phyloP scores from a whole-genome alignment of 148 eudicot species.

The Tetragonia tetragonoides region DNA sequence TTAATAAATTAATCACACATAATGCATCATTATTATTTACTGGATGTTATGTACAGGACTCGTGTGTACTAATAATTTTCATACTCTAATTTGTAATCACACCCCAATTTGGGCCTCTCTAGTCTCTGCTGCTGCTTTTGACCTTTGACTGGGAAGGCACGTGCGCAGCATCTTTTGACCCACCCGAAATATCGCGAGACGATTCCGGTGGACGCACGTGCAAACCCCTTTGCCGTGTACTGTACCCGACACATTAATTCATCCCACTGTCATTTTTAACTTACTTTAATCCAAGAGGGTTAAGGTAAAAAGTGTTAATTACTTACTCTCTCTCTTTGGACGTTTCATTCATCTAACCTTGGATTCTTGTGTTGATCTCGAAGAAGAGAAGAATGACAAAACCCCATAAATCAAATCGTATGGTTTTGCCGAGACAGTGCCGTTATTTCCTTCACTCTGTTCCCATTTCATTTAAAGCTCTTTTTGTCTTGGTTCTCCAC shows the following conservation, averaged over 20 bases:
- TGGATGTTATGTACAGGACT: no score
- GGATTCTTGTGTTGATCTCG: conserved; percentile 27
- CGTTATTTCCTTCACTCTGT: conserved; percentile 37
- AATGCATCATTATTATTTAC: no score
- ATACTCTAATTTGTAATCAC: neutral
- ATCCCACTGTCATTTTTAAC: conserved; percentile 13
- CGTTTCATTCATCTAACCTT: neutral
- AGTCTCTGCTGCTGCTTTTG: conserved; percentile 49
- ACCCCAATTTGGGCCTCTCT: conserved; percentile 24
- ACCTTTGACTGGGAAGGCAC: conserved; percentile 67
- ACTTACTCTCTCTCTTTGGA: neutral
- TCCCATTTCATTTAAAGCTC: conserved; percentile 35
- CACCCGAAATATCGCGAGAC: conserved; percentile 22
- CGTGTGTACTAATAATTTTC: conserved; percentile 25
- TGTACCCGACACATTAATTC: conserved; percentile 34
- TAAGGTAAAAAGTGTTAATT: neutral
- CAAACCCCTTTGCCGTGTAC: conserved; percentile 28
- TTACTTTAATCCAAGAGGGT: conserved; percentile 16
- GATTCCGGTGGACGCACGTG: conserved; percentile 66
- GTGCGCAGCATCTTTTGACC: conserved; percentile 87
- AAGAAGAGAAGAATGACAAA: conserved; percentile 1
- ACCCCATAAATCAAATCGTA: neutral
- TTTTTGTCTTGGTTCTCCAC: conserved; percentile 20
- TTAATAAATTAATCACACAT: no score
- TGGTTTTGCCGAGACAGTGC: conserved; percentile 31